Conservation (phyloP, 495 filamentous ascomycete species). For the Xylaria venustula region DNA sequence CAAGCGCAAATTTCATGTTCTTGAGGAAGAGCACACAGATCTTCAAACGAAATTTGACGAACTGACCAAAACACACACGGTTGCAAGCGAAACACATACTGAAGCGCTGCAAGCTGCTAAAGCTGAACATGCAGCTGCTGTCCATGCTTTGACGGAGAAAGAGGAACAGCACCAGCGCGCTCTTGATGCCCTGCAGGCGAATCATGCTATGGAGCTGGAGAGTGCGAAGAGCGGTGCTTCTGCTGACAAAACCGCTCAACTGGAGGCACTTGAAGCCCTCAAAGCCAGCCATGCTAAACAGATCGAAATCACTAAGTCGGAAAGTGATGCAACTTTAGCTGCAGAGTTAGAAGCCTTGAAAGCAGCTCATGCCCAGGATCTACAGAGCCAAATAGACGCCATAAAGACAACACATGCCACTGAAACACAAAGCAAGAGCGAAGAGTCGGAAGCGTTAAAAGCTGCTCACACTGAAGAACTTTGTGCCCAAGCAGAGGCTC, state of each 20-base stretch:
- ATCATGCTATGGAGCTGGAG: conserved; percentile 47
- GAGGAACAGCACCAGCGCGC: conserved; percentile 42
- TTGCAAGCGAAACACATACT: conserved; percentile 34
- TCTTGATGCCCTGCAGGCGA: conserved; percentile 43
- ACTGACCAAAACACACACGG: conserved; percentile 37
- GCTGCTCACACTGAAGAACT: conserved; percentile 34
- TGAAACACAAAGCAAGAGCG: conserved; percentile 22
- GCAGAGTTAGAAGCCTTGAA: conserved; percentile 43
- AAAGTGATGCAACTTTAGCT: conserved; percentile 35
- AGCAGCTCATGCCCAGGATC: conserved; percentile 36
- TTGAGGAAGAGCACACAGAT: conserved; percentile 47
- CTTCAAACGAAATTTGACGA: conserved; percentile 29
- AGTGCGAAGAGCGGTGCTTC: conserved; percentile 38
- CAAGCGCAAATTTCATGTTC: conserved; percentile 51
- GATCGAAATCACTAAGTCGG: conserved; percentile 39
- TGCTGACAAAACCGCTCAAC: conserved; percentile 34
- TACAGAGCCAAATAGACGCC: conserved; percentile 32
- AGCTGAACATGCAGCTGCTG: conserved; percentile 31
- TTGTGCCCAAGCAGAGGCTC: conserved; percentile 24
- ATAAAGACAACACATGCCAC: conserved; percentile 38
- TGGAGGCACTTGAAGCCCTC: conserved; percentile 40
- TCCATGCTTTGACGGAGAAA: conserved; percentile 38
- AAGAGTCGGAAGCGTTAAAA: conserved; percentile 21
- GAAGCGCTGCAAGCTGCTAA: conserved; percentile 39
- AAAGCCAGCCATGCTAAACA: conserved; percentile 50